Evolutionary conservation across 2,329 filamentous ascomycete species (phyloP).

Genomic region (Ascochyta fabae): DNA sequence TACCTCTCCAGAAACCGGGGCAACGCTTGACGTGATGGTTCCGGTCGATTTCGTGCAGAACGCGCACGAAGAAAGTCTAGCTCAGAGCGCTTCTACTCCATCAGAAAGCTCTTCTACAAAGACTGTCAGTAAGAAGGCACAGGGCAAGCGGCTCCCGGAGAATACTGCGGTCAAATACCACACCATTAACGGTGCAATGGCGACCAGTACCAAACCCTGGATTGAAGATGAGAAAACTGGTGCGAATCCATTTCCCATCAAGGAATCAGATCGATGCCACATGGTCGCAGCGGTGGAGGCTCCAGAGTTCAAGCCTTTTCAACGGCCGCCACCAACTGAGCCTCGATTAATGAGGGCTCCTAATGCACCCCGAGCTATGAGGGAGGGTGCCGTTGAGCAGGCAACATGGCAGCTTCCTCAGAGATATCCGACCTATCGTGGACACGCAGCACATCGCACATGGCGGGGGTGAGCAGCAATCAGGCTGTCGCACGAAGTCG

Average conservation of each 20-base stretch:
- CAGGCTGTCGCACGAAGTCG: not conserved
- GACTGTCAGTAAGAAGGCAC: not conserved
- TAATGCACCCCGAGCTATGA: slow-evolving; percentile 8
- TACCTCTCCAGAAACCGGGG: not conserved
- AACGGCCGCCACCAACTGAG: not conserved
- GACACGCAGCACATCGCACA: not conserved
- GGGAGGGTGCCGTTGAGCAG: not conserved
- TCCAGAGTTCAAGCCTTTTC: slow-evolving; percentile 5
- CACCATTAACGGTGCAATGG: not conserved
- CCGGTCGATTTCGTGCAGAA: not conserved
- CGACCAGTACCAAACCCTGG: not conserved
- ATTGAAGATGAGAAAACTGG: not conserved
- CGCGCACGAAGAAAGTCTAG: not conserved
- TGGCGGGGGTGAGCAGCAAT: not conserved
- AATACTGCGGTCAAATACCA: not conserved
- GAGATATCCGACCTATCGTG: not conserved
- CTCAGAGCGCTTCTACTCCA: not conserved
- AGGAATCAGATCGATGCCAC: not conserved
- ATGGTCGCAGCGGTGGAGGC: not conserved
- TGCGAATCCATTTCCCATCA: not conserved
- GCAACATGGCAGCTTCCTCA: not conserved
- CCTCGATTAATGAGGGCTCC: slow-evolving; percentile 9
- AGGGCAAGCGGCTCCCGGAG: no score
- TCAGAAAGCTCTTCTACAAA: not conserved
- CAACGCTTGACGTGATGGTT: not conserved